phyloP scores from a whole-genome alignment of 2,329 filamentous ascomycete genomes.

The Trichoderma lentiforme region DNA sequence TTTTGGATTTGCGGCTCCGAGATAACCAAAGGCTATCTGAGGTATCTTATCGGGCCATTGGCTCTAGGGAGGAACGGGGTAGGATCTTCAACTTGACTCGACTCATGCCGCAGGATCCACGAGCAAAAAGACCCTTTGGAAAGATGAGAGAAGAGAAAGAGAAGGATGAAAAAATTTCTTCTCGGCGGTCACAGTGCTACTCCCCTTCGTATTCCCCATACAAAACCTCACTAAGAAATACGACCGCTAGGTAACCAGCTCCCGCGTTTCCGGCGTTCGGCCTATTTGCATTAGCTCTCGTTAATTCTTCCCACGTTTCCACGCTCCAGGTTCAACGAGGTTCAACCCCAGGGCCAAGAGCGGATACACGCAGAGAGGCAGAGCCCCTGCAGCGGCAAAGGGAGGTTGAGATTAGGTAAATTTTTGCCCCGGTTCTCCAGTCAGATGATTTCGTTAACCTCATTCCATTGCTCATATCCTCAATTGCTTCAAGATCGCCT shows the following conservation, averaged over 20 bases:
- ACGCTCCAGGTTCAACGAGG: neutral
- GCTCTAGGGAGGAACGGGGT: neutral
- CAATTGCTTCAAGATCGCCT: conserved; percentile 12
- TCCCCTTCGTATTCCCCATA: neutral
- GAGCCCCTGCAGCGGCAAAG: conserved; percentile 21
- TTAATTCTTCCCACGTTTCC: conserved; percentile 6
- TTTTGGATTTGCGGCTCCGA: neutral
- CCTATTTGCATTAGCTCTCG: conserved; percentile 15
- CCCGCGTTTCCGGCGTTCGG: conserved; percentile 11
- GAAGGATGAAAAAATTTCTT: neutral
- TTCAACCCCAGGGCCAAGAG: neutral
- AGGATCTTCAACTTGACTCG: conserved; percentile 1
- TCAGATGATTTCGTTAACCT: conserved; percentile 33
- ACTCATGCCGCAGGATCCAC: neutral
- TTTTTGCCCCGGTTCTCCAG: conserved; percentile 34
- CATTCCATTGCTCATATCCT: conserved; percentile 26
- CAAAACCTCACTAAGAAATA: neutral
- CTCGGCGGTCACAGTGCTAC: neutral
- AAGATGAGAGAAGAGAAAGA: neutral
- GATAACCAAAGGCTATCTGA: conserved; percentile 3
- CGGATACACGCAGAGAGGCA: neutral
- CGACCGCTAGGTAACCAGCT: neutral
- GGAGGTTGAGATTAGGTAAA: conserved; percentile 38
- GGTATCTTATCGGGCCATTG: neutral
- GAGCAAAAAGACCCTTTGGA: neutral